These are phyloP conservation scores for Talaromyces pinophilus DNA, from an alignment of 2,329 filamentous ascomycete species.

Conservation along the genomic window DNA sequence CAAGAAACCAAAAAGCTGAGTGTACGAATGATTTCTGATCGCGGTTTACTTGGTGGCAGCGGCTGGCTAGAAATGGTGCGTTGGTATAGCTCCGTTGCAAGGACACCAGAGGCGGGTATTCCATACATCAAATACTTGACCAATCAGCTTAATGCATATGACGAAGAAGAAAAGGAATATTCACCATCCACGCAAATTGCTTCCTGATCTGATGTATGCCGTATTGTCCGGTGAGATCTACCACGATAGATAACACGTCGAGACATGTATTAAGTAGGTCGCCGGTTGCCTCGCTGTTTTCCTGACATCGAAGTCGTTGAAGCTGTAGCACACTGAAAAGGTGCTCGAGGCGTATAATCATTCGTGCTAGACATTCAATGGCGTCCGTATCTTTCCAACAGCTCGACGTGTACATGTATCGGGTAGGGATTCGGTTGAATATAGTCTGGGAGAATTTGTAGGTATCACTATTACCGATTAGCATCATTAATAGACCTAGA, in stretches of 20 bases:
- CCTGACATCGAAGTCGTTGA: slow-evolving; percentile 27
- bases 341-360: slow-evolving; percentile 28
- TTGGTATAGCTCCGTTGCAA: slow-evolving; percentile 28
- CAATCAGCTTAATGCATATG: not conserved
- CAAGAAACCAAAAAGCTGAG: slow-evolving; percentile 27
- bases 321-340: slow-evolving; percentile 28
- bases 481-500: not conserved
- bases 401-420: slow-evolving; percentile 26
- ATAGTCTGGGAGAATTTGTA: slow-evolving; percentile 25
- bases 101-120: slow-evolving; percentile 28
- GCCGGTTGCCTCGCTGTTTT: slow-evolving; percentile 22
- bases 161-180: not conserved
- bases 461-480: slow-evolving; percentile 16
- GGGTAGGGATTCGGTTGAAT: slow-evolving; percentile 25
- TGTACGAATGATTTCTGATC: slow-evolving; percentile 28
- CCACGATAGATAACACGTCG: slow-evolving; percentile 26
- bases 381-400: slow-evolving; percentile 25
- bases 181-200: slow-evolving; percentile 28
- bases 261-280: slow-evolving; percentile 28
- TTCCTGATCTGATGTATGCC: slow-evolving; percentile 22
- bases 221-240: slow-evolving; percentile 25
- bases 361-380: slow-evolving; percentile 20
- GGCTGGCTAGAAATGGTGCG: slow-evolving; percentile 25
- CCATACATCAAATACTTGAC: slow-evolving; percentile 28
- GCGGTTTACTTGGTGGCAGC: slow-evolving; percentile 24